Percentiles rank a stretch among this genome's conserved stretches.
Evolutionary conservation across 257 asterid species (phyloP).

Genomic region (Nemophila menziesii): DNA sequence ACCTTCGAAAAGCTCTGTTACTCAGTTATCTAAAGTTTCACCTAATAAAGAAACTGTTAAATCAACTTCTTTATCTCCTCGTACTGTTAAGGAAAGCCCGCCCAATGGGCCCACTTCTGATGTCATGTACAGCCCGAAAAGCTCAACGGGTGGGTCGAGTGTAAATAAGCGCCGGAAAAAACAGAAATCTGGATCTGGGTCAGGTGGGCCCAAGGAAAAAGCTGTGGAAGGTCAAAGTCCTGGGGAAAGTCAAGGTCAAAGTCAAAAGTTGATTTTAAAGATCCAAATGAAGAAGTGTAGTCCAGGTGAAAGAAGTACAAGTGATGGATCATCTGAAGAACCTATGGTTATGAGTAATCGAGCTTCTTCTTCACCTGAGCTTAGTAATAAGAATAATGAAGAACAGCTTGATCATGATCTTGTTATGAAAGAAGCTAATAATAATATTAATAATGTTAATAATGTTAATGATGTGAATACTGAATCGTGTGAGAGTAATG

Average conservation of each 20-base stretch:
- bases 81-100: too few relatives aligned
- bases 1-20: conserved; percentile 27
- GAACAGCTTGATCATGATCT: conserved; percentile 26
- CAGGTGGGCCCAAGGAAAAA: conserved; percentile 17
- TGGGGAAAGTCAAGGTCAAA: too few relatives aligned
- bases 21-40: conserved; percentile 24
- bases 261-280: conserved; percentile 32
- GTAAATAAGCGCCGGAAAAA: too few relatives aligned
- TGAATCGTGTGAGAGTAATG: too few relatives aligned
- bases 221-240: too few relatives aligned
- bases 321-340: conserved; percentile 30
- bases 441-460: conserved; percentile 20
- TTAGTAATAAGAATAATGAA: conserved; percentile 24
- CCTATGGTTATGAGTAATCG: conserved; percentile 24
- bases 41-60: conserved; percentile 24
- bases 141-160: conserved; percentile 23
- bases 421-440: conserved; percentile 22
- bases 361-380: conserved; percentile 32
- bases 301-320: conserved; percentile 27
- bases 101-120: conserved; percentile 23
- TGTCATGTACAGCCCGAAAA: too few relatives aligned
- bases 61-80: too few relatives aligned
- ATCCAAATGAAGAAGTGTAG: conserved; percentile 19
- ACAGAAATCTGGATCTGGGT: conserved; percentile 24
- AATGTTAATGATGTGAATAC: conserved; percentile 32